These are phyloP conservation scores for Gymnopilus dilepis DNA, from an alignment of 768 basidiomycete genomes.

Conservation along the genomic window DNA sequence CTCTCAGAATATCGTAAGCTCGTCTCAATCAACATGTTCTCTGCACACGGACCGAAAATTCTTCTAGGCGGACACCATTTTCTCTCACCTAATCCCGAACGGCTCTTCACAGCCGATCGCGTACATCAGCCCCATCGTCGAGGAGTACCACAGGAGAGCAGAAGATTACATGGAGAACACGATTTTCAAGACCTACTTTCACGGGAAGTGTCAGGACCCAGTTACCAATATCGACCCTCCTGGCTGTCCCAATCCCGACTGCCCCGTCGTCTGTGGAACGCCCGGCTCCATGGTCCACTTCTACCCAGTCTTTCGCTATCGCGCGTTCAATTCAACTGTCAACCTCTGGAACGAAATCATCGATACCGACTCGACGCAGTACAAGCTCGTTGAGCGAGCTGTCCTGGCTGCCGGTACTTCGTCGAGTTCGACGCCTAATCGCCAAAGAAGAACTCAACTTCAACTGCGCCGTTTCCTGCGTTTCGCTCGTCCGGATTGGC, in stretches of 20 bases:
- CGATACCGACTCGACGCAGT: conserved; percentile 45
- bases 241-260: conserved; percentile 82
- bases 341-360: conserved; percentile 39
- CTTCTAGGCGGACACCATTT: conserved; percentile 28
- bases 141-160: conserved; percentile 49
- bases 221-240: conserved; percentile 56
- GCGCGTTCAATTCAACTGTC: conserved; percentile 52
- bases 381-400: conserved; percentile 44
- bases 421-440: conserved; percentile 7
- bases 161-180: conserved; percentile 52
- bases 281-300: conserved; percentile 82
- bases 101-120: conserved; percentile 17
- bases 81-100: conserved; percentile 19
- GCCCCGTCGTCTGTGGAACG: conserved; percentile 79
- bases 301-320: conserved; percentile 51
- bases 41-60: neutral
- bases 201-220: conserved; percentile 69
- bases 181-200: conserved; percentile 77
- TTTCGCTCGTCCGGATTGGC: neutral
- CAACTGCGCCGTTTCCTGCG: conserved; percentile 18
- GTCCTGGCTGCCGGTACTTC: conserved; percentile 39
- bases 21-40: neutral
- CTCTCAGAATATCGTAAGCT: conserved; percentile 48
- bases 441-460: conserved; percentile 13
- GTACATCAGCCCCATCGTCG: conserved; percentile 52